phyloP scores from a whole-genome alignment of 306 rosid species.

The Rubus idaeus region DNA sequence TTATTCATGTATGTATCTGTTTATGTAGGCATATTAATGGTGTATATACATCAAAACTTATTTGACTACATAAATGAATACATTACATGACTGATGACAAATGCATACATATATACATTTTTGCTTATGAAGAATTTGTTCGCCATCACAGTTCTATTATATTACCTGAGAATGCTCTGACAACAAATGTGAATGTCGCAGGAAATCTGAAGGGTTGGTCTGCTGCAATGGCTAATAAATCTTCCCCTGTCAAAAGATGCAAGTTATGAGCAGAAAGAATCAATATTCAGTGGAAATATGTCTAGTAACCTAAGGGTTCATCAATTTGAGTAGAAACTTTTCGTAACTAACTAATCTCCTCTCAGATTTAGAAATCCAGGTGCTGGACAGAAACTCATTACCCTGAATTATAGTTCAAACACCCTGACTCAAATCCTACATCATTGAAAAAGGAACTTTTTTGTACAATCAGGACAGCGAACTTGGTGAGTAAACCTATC shows the following conservation, averaged over 20 bases:
- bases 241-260: constrained; percentile 74
- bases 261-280: constrained; percentile 30
- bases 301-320: constrained; percentile 17
- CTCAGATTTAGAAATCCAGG: background rate
- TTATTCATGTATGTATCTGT: background rate
- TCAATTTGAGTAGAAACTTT: constrained; percentile 4
- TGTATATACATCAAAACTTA: background rate
- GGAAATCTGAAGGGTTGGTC: constrained; percentile 99
- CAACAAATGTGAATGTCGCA: constrained; percentile 99
- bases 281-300: constrained; percentile 8
- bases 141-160: constrained; percentile 16
- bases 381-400: constrained; percentile 1
- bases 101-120: background rate
- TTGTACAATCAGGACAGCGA: background rate
- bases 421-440: constrained; percentile 13
- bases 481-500: background rate
- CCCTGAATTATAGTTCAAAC: background rate
- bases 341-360: constrained; percentile 12
- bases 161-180: constrained; percentile 97
- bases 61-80: background rate
- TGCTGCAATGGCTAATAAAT: constrained; percentile 88
- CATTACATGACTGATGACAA: background rate
- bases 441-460: background rate
- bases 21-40: background rate
- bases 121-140: background rate